Percentiles rank a stretch among this genome's conserved stretches.
phyloP scores from a whole-genome alignment of 257 asterid genomes.

The Solanum medicagineum region DNA sequence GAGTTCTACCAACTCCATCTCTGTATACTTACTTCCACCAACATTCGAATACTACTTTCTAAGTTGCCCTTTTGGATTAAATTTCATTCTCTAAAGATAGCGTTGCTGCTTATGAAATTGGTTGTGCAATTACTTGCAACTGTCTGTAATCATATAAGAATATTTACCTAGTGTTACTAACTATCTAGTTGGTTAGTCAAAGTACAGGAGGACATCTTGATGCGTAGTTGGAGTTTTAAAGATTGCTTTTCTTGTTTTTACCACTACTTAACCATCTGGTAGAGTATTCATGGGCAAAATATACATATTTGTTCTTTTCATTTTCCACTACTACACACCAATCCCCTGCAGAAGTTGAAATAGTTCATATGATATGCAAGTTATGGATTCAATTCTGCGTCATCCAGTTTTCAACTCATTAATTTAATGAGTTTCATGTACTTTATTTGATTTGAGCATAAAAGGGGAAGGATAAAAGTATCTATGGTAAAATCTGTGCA shows the following conservation, averaged over 20 bases:
- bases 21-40: neutral
- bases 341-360: neutral
- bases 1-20: neutral
- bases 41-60: neutral
- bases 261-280: neutral
- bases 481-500: constrained; percentile 24
- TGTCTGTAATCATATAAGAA: neutral
- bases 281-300: neutral
- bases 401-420: neutral
- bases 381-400: neutral
- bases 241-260: neutral
- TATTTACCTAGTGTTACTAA: neutral
- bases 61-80: neutral
- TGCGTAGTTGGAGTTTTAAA: neutral
- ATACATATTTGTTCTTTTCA: neutral
- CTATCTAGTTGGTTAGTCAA: neutral
- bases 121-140: neutral
- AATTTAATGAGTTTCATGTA: neutral
- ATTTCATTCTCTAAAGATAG: neutral
- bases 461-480: neutral
- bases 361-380: neutral
- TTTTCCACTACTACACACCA: neutral
- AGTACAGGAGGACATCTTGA: neutral
- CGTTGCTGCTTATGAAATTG: neutral
- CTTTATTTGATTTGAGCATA: neutral